These are phyloP conservation scores for Curvularia sp. DNA, from an alignment of 2,329 filamentous ascomycete species.

Conservation along the genomic window DNA sequence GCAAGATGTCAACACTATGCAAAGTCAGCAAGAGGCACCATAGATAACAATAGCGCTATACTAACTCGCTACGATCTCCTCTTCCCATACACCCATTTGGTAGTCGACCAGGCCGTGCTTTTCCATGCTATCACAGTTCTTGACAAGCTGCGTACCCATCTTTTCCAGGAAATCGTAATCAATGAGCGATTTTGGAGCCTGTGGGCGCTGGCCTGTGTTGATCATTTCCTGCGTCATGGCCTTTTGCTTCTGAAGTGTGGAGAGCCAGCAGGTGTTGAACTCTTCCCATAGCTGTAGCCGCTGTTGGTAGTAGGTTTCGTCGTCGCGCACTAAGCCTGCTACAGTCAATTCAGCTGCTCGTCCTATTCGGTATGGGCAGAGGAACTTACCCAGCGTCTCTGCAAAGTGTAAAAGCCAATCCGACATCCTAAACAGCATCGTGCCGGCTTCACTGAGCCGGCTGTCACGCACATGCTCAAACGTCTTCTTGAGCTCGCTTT, in stretches of 20 bases:
- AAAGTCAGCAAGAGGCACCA: constrained; percentile 19
- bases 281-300: constrained; percentile 89
- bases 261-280: constrained; percentile 92
- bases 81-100: constrained; percentile 95
- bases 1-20: constrained; percentile 60
- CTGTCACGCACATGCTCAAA: constrained; percentile 75
- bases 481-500: constrained; percentile 64
- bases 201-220: constrained; percentile 64
- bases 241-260: constrained; percentile 82
- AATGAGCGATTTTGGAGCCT: constrained; percentile 70
- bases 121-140: constrained; percentile 85
- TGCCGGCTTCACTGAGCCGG: constrained; percentile 65
- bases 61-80: constrained; percentile 85
- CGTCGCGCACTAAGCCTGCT: constrained; percentile 89
- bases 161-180: constrained; percentile 73
- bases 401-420: constrained; percentile 72
- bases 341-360: constrained; percentile 55
- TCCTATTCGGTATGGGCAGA: constrained; percentile 27
- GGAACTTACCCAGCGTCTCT: constrained; percentile 68
- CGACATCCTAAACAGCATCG: constrained; percentile 67
- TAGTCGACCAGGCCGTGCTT: constrained; percentile 96
- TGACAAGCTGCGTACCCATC: constrained; percentile 82
- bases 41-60: constrained; percentile 26
- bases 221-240: constrained; percentile 70
- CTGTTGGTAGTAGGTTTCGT: constrained; percentile 75